Conservation (phyloP, 768 basidiomycete genomes). For the Lactifluus pinguis region DNA sequence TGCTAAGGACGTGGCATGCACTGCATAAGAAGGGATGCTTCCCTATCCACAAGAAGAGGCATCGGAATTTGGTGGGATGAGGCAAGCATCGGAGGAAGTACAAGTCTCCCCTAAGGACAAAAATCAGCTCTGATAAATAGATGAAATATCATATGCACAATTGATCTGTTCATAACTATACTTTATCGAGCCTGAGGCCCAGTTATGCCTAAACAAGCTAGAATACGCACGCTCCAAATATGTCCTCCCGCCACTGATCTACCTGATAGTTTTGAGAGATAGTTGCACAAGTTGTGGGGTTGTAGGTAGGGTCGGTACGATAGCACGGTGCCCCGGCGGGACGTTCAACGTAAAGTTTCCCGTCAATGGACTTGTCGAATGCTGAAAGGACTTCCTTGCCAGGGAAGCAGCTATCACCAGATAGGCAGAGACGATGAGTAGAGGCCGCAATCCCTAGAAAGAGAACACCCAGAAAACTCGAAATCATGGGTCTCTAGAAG, state of each 20-base stretch:
- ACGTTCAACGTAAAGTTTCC: background rate
- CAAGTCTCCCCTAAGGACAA: background rate
- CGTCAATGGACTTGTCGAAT: background rate
- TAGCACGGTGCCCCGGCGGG: background rate
- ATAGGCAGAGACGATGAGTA: background rate
- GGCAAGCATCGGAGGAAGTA: background rate
- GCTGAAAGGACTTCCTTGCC: background rate
- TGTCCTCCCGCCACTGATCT: background rate
- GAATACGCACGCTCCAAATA: background rate
- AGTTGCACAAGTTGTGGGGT: background rate
- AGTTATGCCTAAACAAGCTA: background rate
- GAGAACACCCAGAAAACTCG: background rate
- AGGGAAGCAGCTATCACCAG: background rate
- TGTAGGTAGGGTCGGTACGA: background rate
- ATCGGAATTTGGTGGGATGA: slow-evolving; percentile 5
- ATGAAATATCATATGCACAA: background rate
- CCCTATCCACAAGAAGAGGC: slow-evolving; percentile 27
- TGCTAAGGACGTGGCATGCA: slow-evolving; percentile 24
- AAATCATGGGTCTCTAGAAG: background rate
- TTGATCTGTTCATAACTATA: background rate
- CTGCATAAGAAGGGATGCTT: slow-evolving; percentile 26
- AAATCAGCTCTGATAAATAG: background rate
- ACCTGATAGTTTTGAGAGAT: background rate
- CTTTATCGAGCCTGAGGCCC: background rate
- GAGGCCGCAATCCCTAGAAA: background rate